Conservation (phyloP, 176 grass and related monocot genomes). For the Miscanthus lutarioriparius region DNA sequence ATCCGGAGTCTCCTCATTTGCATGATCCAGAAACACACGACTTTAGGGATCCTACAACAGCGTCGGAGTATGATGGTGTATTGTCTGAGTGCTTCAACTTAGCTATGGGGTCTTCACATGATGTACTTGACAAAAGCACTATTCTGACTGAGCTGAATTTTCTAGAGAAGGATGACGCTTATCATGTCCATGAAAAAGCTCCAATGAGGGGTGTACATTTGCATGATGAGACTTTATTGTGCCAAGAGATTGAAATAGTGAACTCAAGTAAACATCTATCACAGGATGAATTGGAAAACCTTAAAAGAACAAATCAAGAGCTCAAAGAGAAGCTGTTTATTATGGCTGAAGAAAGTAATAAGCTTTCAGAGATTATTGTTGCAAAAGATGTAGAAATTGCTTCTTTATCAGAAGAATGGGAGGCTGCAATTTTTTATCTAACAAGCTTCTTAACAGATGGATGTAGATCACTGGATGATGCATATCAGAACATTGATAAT, state of each 20-base stretch:
- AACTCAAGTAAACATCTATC: constrained; percentile 28
- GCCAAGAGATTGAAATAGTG: constrained; percentile 20
- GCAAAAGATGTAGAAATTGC: constrained; percentile 64
- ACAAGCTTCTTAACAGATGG: constrained; percentile 77
- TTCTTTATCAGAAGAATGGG: constrained; percentile 70
- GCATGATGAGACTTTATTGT: neutral
- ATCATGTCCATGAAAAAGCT: constrained; percentile 25
- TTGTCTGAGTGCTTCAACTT: constrained; percentile 34
- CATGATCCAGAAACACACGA: constrained; percentile 27
- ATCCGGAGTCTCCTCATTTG: constrained; percentile 35
- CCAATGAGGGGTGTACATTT: constrained; percentile 17
- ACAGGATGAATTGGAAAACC: constrained; percentile 28
- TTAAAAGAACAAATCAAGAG: constrained; percentile 51
- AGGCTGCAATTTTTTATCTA: constrained; percentile 76
- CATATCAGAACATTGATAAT: constrained; percentile 71
- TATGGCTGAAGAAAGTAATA: constrained; percentile 65
- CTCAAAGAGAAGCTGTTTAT: constrained; percentile 49
- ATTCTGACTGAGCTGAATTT: constrained; percentile 6
- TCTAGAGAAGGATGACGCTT: constrained; percentile 19
- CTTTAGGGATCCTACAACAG: constrained; percentile 9
- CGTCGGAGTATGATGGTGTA: constrained; percentile 9
- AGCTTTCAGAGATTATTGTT: constrained; percentile 59
- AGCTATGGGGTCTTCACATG: constrained; percentile 24
- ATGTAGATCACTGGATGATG: constrained; percentile 71
- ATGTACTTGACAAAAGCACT: constrained; percentile 28